Conservation (phyloP, 345 rosid species). For the Salix udensis region DNA sequence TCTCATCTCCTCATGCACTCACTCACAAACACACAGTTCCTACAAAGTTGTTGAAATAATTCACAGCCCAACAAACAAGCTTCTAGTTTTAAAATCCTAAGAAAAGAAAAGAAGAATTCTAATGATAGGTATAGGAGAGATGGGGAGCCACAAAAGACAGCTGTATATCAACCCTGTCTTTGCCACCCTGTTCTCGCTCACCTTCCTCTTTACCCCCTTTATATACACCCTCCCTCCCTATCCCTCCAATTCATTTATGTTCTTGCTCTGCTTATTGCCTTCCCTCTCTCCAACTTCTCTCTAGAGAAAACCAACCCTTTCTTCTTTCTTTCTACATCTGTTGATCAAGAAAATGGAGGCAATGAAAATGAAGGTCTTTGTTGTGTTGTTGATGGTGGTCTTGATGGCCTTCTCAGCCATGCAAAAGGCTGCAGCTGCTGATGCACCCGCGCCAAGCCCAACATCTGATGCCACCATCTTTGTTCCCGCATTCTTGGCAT, state of each 20-base stretch:
- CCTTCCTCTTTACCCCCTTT: not conserved
- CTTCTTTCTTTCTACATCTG: not conserved
- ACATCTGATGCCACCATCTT: conserved; percentile 36
- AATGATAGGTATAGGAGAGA: not conserved
- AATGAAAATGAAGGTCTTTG: conserved; percentile 31
- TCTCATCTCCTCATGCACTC: too few relatives aligned
- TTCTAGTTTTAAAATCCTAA: not conserved
- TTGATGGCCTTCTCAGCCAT: conserved; percentile 30
- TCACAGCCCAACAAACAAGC: too few relatives aligned
- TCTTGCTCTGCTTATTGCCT: not conserved
- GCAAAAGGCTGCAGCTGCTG: conserved; percentile 35
- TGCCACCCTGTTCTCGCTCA: conserved; percentile 16
- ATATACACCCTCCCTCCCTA: not conserved
- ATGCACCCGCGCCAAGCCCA: conserved; percentile 41
- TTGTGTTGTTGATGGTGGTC: conserved; percentile 21
- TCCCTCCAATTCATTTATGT: not conserved
- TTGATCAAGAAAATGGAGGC: conserved; percentile 21
- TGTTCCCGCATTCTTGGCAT: conserved; percentile 36
- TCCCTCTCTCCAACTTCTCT: not conserved
- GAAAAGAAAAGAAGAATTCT: not conserved
- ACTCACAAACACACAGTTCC: too few relatives aligned
- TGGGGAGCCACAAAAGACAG: conserved; percentile 10
- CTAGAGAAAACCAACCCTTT: not conserved
- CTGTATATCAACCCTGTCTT: conserved; percentile 13
- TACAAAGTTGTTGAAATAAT: not conserved